These are phyloP conservation scores for Tothia fuscella DNA, from an alignment of 2,329 filamentous ascomycete species.

Conservation along the genomic window DNA sequence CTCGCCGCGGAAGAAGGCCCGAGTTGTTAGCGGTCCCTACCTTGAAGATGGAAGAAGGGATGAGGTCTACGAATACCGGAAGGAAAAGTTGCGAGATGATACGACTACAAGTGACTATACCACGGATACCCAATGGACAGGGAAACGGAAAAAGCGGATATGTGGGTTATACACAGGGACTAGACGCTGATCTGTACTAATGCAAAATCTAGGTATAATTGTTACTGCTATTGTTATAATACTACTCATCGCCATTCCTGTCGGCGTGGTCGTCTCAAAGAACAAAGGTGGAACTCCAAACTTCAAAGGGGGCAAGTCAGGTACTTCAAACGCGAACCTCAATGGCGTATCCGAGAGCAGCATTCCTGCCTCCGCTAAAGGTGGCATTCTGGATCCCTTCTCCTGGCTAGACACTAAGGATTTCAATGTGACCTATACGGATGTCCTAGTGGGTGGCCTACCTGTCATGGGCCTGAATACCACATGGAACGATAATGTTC, in stretches of 20 bases:
- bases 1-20: conserved; percentile 20
- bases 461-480: conserved; percentile 80
- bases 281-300: conserved; percentile 24
- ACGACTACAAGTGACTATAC: conserved; percentile 24
- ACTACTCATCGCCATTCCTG: conserved; percentile 35
- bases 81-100: conserved; percentile 30
- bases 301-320: conserved; percentile 15
- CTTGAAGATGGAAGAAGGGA: conserved; percentile 32
- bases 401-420: conserved; percentile 81
- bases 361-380: conserved; percentile 49
- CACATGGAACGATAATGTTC: conserved; percentile 71
- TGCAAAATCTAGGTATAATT: conserved; percentile 24
- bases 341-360: conserved; percentile 30
- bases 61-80: conserved; percentile 29
- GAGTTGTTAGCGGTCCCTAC: conserved; percentile 35
- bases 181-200: too few relatives aligned
- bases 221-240: conserved; percentile 27
- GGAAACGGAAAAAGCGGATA: conserved; percentile 44
- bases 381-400: conserved; percentile 75
- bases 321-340: conserved; percentile 34
- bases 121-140: conserved; percentile 26
- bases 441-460: conserved; percentile 71
- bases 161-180: conserved; percentile 37
- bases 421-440: conserved; percentile 92
- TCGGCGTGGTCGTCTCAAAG: conserved; percentile 33